Percentiles rank a stretch among this genome's conserved stretches.
Evolutionary conservation across 2,329 filamentous ascomycete species (phyloP).

Genomic region (Hymenoscyphus fraxineus): DNA sequence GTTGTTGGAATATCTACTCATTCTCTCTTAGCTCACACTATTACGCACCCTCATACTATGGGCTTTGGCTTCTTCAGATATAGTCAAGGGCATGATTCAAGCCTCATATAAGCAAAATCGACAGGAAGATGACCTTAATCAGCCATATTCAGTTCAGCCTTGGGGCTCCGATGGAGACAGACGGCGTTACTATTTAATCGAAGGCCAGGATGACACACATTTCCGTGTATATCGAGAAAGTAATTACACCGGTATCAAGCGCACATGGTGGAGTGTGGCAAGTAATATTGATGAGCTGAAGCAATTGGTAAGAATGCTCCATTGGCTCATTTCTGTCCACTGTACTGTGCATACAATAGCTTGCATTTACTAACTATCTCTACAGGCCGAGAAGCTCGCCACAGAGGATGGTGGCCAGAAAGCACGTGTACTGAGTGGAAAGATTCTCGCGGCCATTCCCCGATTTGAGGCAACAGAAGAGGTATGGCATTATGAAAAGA

Average conservation of each 20-base stretch:
- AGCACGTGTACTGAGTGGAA: constrained; percentile 72
- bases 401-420: constrained; percentile 75
- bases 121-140: constrained; percentile 73
- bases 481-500: constrained; percentile 44
- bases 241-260: constrained; percentile 70
- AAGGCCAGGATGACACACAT: constrained; percentile 88
- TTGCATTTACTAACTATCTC: not conserved
- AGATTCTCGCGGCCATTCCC: constrained; percentile 75
- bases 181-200: constrained; percentile 87
- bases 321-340: not conserved
- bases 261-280: constrained; percentile 90
- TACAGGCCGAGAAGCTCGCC: constrained; percentile 71
- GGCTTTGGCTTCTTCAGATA: constrained; percentile 84
- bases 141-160: constrained; percentile 82
- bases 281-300: constrained; percentile 85
- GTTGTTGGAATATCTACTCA: not conserved
- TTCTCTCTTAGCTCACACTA: constrained; percentile 63
- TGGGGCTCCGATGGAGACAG: constrained; percentile 91
- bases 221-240: constrained; percentile 94
- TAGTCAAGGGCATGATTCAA: constrained; percentile 75
- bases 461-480: constrained; percentile 93
- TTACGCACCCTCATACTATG: constrained; percentile 81
- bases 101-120: constrained; percentile 84
- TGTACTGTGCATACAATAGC: not conserved
- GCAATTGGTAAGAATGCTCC: constrained; percentile 11